Base-by-base conservation (phyloP, 352 stramenopile genomes). In the Phytophthora vignae region DNA sequence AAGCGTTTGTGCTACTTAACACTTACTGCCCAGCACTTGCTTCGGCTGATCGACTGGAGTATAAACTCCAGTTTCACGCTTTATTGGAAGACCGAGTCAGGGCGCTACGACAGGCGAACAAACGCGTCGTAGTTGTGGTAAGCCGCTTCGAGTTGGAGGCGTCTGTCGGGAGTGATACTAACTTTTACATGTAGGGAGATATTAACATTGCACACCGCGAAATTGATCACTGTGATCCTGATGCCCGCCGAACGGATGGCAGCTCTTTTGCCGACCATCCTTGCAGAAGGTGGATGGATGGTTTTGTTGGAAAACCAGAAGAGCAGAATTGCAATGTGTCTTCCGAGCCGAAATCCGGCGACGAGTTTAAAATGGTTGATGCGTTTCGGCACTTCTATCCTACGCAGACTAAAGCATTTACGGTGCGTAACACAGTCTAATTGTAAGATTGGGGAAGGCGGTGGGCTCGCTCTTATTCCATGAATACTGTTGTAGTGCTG, bases 1-100 rank as follows among this genome's bases (percentile, higher is more conserved):
- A 83, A 53, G 72, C 87, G n/a, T 98, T 97, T 71, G 84, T 97
- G 36, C 76, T 98, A 15, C 55, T 98, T 40, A 98, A 98, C 70
- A 85, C 93, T 19, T 98, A 98, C 71, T 96, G 90, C 33, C 91
- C 91, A 29, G 90, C 91, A 7, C 71, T 90, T 21, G 77, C 80
- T 29, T 92, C 84, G 29, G 53, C 59, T 21, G 89, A 96, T 60
- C 86, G 92, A 0, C 72, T 94, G n/a, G 82, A 91, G 60, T 97
- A 93, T 72, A 98, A 98, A 62, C 67, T 95, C 15, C 77, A 86
- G 25, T 97, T 97, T 60, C 87, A 97, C 58, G 71, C 71, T 27
- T 60, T 94, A 31, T 72, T 98, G 4, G 64, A 84, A 67, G 79
- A 93, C 27, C 82, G 91, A 14, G 78, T 98, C 3, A 69, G 59